Conservation (phyloP, 306 rosid genomes). For the Trifolium dubium region DNA sequence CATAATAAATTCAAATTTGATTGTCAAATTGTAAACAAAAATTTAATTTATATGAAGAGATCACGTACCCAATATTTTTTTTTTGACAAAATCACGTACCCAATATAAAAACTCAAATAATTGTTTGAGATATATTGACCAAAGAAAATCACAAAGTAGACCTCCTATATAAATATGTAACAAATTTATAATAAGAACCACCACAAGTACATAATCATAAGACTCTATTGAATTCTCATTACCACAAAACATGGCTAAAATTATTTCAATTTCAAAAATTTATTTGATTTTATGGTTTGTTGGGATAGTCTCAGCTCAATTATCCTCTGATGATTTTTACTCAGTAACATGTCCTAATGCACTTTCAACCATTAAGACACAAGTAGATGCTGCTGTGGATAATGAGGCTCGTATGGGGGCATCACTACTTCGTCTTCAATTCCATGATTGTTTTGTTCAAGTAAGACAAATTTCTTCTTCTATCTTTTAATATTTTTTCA, state of each 20-base stretch:
- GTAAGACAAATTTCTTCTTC: constrained; percentile 46
- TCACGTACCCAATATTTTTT: background rate
- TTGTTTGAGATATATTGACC: constrained; percentile 1
- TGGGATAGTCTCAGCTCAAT: constrained; percentile 50
- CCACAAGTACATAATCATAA: constrained; percentile 4
- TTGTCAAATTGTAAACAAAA: background rate
- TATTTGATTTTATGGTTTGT: constrained; percentile 16
- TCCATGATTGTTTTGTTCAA: constrained; percentile 80
- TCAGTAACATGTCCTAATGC: constrained; percentile 55
- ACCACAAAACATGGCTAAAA: background rate
- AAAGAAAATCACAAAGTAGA: background rate
- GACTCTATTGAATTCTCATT: background rate
- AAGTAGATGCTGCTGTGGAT: constrained; percentile 48
- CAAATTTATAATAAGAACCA: background rate
- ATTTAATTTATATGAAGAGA: background rate
- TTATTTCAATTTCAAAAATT: background rate
- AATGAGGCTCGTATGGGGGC: constrained; percentile 79
- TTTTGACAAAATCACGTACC: background rate
- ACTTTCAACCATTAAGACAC: constrained; percentile 53
- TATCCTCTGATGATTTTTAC: constrained; percentile 56
- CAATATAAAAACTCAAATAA: background rate
- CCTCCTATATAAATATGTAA: constrained; percentile 8
- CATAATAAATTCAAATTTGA: background rate
- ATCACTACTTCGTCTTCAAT: constrained; percentile 76
- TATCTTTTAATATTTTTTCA: background rate